Evolutionary conservation across 495 filamentous ascomycete species (phyloP), one percentile per base, ranked within the genome.

Genomic region (Immersiella caudata): DNA sequence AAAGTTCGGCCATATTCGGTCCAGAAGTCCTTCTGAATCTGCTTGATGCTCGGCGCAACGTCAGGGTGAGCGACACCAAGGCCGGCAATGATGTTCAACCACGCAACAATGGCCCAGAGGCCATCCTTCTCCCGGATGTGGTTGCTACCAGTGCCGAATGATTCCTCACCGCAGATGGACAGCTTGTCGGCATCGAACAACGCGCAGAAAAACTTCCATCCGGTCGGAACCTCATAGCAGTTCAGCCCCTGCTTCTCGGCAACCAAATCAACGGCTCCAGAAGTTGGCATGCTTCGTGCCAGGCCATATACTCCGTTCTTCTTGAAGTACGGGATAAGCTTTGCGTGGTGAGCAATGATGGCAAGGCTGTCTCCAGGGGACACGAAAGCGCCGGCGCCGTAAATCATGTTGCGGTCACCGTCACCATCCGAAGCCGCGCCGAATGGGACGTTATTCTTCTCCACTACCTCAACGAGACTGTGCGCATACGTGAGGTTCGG

Each of bases 141-240:
- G 83, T 99, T 97, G 85, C 91, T 94, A n/a, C 95, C 95, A 1
- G 95, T 99, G 49, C 95, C 95, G 77, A 99, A 99, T 61, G 90
- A 94, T 84, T 99, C 95, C 79, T 99, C 95, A 51, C 95, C 95
- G 77, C 95, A 99, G 79, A 99, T 99, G 71, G 94, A 97, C 78
- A 99, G 90, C 86, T 97, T 97, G 79, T 97, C 84, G 68, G 93
- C 91, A 74, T 99, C 95, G 74, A 99, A 97, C 63, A 99, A 84
- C 74, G 93, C 95, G 79, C 95, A 99, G 89, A 99, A 99, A 86
- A 99, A 99, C 80, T 99, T 99, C 95, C 95, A 99, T 66, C 95
- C 95, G 0, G 95, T 99, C 12, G 95, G 95, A 6, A 99, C 95
- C 80, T 99, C 95, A 81, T 99, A 99, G 80, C 87, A 89, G 80